These are phyloP conservation scores for Yamadazyma atmosphaerica DNA, from an alignment of 1,139 yeast species.

Conservation along the genomic window DNA sequence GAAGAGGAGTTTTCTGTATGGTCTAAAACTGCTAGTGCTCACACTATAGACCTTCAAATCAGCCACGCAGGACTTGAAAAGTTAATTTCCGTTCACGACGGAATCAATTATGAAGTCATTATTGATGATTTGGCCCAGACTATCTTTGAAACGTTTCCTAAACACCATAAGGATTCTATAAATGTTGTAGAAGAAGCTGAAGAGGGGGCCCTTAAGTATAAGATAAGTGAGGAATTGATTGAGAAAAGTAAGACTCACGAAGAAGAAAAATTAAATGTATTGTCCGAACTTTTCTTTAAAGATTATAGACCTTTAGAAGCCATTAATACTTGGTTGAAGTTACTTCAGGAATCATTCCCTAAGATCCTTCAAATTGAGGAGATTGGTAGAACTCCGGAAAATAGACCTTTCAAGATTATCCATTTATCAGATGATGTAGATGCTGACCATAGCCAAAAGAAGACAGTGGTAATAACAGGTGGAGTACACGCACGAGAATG, in stretches of 20 bases:
- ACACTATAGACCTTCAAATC: slow-evolving; percentile 38
- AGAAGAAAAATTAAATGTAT: slow-evolving; percentile 21
- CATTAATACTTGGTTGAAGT: slow-evolving; percentile 70
- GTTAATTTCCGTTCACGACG: slow-evolving; percentile 22
- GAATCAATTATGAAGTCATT: slow-evolving; percentile 33
- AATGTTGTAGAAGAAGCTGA: slow-evolving; percentile 11
- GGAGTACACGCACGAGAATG: slow-evolving; percentile 93
- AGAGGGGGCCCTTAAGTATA: slow-evolving; percentile 11
- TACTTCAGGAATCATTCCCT: slow-evolving; percentile 56
- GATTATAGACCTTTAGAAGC: slow-evolving; percentile 70
- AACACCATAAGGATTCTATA: slow-evolving; percentile 13
- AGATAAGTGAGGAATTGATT: slow-evolving; percentile 18
- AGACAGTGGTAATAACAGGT: slow-evolving; percentile 76
- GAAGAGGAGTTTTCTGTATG: slow-evolving; percentile 25
- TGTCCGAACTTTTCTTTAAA: slow-evolving; percentile 57
- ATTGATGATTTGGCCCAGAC: slow-evolving; percentile 58
- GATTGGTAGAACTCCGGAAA: slow-evolving; percentile 76
- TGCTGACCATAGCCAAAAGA: slow-evolving; percentile 49
- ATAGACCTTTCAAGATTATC: slow-evolving; percentile 65
- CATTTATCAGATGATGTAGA: slow-evolving; percentile 52
- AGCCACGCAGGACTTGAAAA: slow-evolving; percentile 21
- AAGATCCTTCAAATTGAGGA: slow-evolving; percentile 57
- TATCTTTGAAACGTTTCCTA: slow-evolving; percentile 56
- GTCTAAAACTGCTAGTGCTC: slow-evolving; percentile 27
- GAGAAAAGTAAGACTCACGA: slow-evolving; percentile 12